Evolutionary conservation across 306 rosid species (phyloP), one percentile per base, ranked within the genome.

Genomic region (Potentilla sterilis): DNA sequence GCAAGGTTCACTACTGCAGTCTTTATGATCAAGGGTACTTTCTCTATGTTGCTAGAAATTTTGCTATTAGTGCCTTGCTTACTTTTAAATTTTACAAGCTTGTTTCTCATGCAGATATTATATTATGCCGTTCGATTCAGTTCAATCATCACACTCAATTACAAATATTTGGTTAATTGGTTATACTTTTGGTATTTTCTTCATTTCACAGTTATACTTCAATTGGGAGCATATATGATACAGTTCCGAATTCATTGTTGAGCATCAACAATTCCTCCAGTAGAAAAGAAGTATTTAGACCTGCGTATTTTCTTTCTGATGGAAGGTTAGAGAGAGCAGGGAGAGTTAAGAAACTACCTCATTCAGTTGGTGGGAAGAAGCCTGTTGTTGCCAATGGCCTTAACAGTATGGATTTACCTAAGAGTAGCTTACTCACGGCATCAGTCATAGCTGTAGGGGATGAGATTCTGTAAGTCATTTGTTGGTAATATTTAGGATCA

Each of bases 301-400:
- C 97, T 8, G 97, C 98, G 9, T 92, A 95, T 84, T 76, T 95
- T 75, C 98, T 95, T 74, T 85, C 89, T 35, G 97, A 92, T 80
- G 98, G 98, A 83, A 92, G 97, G 86, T 82, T 88, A 74, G 97
- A 92, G 86, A 87, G 98, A 84, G 98, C 97, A 1, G 98, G 98
- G 76, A 90, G 98, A 82, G 93, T 76, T 61, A 92, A 86, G 86
- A 90, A 86, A 73, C 22, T 66, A 74, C 88, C 95, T 64, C 77
- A 78, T 57, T 82, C 89, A 59, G 81, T 83, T 76, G 21, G 61
- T 76, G 78, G 83, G 78, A 74, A 75, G 69, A 47, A 65, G 66
- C 78, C 83, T 73, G 81, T 88, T 73, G 82, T 67, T 77, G 83
- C 86, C 81, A 87, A 90, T 86, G 98, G 96, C 70, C 75, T 64